Conservation (phyloP, 495 filamentous ascomycete species). For the Aspergillus olivimuriae region DNA sequence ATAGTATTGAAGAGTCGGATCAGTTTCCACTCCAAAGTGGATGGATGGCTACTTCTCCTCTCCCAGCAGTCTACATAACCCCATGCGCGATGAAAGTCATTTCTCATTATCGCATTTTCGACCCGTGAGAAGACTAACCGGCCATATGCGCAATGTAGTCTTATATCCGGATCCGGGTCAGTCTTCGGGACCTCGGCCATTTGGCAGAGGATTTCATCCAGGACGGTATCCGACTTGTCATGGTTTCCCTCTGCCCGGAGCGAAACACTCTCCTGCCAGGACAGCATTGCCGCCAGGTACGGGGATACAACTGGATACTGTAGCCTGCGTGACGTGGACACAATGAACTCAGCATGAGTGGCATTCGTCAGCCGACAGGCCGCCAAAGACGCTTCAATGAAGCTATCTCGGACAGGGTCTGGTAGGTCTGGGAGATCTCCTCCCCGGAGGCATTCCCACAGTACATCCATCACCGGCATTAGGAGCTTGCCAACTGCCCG, state of each 20-base stretch:
- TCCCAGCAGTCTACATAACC: neutral
- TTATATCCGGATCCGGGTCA: neutral
- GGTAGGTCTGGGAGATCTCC: neutral
- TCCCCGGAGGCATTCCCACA: neutral
- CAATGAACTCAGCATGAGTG: neutral
- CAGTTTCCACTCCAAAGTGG: neutral
- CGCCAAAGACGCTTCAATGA: neutral
- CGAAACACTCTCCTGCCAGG: neutral
- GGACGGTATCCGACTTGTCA: neutral
- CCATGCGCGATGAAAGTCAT: neutral
- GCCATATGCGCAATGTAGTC: neutral
- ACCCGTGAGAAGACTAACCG: neutral
- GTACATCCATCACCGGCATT: neutral
- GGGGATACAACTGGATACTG: neutral
- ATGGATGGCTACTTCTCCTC: neutral
- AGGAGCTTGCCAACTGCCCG: neutral
- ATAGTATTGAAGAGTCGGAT: neutral
- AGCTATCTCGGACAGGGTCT: neutral
- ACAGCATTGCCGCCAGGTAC: neutral
- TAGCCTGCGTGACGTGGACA: neutral
- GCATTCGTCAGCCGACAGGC: neutral
- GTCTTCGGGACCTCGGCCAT: neutral
- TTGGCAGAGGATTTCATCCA: neutral
- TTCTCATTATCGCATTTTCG: neutral
- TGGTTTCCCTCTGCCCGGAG: neutral